Conservation (phyloP, 2,329 filamentous ascomycete species). For the Monosporascus sp. region DNA sequence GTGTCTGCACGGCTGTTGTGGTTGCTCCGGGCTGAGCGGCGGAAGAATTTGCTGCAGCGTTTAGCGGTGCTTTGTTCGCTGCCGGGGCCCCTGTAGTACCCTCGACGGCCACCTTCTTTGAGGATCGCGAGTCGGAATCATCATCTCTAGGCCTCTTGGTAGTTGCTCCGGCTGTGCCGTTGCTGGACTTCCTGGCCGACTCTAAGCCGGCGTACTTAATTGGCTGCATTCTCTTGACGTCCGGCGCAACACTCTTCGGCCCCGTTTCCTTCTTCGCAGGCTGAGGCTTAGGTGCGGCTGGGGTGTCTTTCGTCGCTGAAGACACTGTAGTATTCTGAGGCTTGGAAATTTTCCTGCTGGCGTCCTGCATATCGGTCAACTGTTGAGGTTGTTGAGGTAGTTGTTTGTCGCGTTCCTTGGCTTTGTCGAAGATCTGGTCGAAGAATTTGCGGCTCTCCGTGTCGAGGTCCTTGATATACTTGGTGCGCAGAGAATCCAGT, state of each 20-base stretch:
- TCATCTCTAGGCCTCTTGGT: constrained; percentile 35
- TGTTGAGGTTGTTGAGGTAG: not conserved
- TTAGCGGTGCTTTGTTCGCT: constrained; percentile 25
- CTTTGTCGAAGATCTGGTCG: constrained; percentile 30
- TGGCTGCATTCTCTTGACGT: constrained; percentile 14
- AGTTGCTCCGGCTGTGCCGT: constrained; percentile 9
- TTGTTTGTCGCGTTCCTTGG: constrained; percentile 4
- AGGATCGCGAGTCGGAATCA: constrained; percentile 29
- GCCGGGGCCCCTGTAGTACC: constrained; percentile 22
- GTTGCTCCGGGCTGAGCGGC: constrained; percentile 1
- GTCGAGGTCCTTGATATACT: constrained; percentile 59
- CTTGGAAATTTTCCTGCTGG: constrained; percentile 14
- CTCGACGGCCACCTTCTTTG: constrained; percentile 34
- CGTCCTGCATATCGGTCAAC: constrained; percentile 3
- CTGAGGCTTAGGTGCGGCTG: constrained; percentile 2
- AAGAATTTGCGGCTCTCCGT: constrained; percentile 45
- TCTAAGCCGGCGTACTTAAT: constrained; percentile 21
- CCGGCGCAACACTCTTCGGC: constrained; percentile 7
- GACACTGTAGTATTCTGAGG: constrained; percentile 8
- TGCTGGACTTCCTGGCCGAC: constrained; percentile 22
- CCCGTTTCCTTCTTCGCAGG: constrained; percentile 7
- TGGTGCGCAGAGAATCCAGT: constrained; percentile 59
- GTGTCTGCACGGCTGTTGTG: constrained; percentile 11
- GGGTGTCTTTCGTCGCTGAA: constrained; percentile 6
- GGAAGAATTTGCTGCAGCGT: constrained; percentile 6